phyloP scores from a whole-genome alignment of 768 basidiomycete genomes.

The Lepiota brunneoincarnata region DNA sequence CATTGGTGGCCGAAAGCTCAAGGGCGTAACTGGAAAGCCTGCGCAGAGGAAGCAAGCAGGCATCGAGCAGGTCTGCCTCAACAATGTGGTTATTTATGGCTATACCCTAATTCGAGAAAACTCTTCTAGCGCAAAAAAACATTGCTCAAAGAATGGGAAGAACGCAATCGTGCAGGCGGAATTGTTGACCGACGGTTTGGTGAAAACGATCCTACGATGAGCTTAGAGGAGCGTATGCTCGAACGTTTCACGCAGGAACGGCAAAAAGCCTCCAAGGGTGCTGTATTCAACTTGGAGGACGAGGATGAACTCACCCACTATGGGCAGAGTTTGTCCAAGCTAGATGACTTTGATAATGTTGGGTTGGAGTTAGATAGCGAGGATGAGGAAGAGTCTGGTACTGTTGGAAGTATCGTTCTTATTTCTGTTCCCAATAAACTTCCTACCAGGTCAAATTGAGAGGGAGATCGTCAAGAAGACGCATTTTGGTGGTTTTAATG shows the following conservation, averaged over 20 bases:
- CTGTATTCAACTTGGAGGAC: slow-evolving; percentile 86
- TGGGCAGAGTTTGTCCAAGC: slow-evolving; percentile 79
- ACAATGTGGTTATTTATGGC: slow-evolving; percentile 1
- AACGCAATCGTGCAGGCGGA: slow-evolving; percentile 79
- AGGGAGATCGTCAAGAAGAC: slow-evolving; percentile 58
- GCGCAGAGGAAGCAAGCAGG: slow-evolving; percentile 89
- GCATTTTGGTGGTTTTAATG: slow-evolving; percentile 88
- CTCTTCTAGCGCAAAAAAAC: slow-evolving; percentile 74
- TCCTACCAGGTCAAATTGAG: slow-evolving; percentile 59
- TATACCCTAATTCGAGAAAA: slow-evolving; percentile 7
- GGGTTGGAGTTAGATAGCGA: slow-evolving; percentile 60
- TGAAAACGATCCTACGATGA: slow-evolving; percentile 89
- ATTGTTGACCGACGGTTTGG: slow-evolving; percentile 94
- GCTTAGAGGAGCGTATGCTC: slow-evolving; percentile 95
- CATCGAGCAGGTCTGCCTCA: slow-evolving; percentile 69
- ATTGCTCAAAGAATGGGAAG: slow-evolving; percentile 83
- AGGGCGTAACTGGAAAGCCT: slow-evolving; percentile 80
- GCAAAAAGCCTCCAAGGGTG: slow-evolving; percentile 73
- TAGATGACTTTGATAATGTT: slow-evolving; percentile 81
- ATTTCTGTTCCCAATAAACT: neutral
- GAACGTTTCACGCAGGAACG: slow-evolving; percentile 93
- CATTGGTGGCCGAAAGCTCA: slow-evolving; percentile 84
- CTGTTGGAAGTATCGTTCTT: slow-evolving; percentile 13
- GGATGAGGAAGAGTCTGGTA: slow-evolving; percentile 53
- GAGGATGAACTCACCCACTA: slow-evolving; percentile 92